These are phyloP conservation scores for Gastrolobium villosum DNA, from an alignment of 306 rosid genomes.

Conservation along the genomic window DNA sequence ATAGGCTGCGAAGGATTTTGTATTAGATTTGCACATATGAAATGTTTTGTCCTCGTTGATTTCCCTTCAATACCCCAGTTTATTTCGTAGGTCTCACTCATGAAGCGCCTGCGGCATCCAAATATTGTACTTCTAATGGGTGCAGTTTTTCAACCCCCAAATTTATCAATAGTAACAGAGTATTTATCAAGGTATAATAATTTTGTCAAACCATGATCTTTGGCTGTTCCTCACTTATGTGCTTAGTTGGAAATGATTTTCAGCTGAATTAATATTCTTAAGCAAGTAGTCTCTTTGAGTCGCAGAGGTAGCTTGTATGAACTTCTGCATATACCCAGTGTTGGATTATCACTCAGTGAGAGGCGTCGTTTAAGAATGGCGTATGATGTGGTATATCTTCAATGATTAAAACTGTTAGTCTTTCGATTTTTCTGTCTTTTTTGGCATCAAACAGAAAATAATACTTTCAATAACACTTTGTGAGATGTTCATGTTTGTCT, in stretches of 20 bases:
- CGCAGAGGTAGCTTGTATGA: constrained; percentile 95
- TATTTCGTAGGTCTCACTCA: constrained; percentile 80
- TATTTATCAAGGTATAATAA: constrained; percentile 83
- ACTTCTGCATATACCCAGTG: constrained; percentile 74
- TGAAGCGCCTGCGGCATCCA: constrained; percentile 93
- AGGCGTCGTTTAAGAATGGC: constrained; percentile 87
- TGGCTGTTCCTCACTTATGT: constrained; percentile 16
- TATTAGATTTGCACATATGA: constrained; percentile 7
- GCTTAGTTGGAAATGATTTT: constrained; percentile 31
- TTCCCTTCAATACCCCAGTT: constrained; percentile 47
- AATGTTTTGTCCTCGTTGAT: background rate
- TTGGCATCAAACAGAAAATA: constrained; percentile 19
- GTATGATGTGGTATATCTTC: constrained; percentile 79
- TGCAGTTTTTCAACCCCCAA: constrained; percentile 89
- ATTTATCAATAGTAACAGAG: constrained; percentile 95
- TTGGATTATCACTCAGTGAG: constrained; percentile 73
- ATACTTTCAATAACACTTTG: constrained; percentile 16
- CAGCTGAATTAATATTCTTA: constrained; percentile 32
- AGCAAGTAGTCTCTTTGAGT: constrained; percentile 48
- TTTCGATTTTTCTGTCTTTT: constrained; percentile 24
- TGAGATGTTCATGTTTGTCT: constrained; percentile 49
- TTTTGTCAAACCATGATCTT: constrained; percentile 34
- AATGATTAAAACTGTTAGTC: constrained; percentile 31
- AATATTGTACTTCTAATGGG: constrained; percentile 97
- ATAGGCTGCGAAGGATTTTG: constrained; percentile 18